A percentile compares a stretch with the other conserved stretches of the same genome.
These are phyloP conservation scores for Serpula lacrymans DNA, from an alignment of 768 basidiomycete species.

Conservation along the genomic window DNA sequence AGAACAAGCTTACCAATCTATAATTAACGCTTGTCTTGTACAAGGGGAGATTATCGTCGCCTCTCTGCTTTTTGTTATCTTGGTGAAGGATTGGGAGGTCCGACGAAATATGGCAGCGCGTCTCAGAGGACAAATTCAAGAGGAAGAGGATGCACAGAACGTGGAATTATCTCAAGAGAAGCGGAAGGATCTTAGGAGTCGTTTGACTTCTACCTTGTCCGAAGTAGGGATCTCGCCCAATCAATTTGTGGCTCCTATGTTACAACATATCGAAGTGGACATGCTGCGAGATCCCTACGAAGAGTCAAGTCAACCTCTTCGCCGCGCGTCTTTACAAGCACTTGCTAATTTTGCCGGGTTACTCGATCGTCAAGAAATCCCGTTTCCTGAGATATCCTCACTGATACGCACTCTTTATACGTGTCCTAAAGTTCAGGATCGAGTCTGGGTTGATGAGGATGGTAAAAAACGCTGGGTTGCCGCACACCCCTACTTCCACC, in stretches of 20 bases:
- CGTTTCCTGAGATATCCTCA: slow-evolving; percentile 39
- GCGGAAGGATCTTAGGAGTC: slow-evolving; percentile 12
- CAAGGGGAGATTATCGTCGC: slow-evolving; percentile 82
- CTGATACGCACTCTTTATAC: slow-evolving; percentile 47
- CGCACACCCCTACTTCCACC: slow-evolving; percentile 48
- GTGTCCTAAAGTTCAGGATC: slow-evolving; percentile 37
- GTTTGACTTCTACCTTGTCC: slow-evolving; percentile 14
- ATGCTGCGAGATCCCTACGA: slow-evolving; percentile 24
- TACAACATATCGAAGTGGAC: slow-evolving; percentile 22
- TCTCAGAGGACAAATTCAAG: slow-evolving; percentile 16
- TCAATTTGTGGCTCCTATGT: slow-evolving; percentile 31
- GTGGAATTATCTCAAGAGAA: slow-evolving; percentile 11
- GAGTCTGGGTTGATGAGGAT: slow-evolving; percentile 35
- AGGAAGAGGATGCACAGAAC: slow-evolving; percentile 12
- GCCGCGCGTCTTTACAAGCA: slow-evolving; percentile 49
- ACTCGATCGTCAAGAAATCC: slow-evolving; percentile 48
- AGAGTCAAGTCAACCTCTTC: slow-evolving; percentile 14
- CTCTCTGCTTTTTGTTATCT: slow-evolving; percentile 61
- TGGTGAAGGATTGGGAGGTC: slow-evolving; percentile 62
- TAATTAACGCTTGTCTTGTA: slow-evolving; percentile 63
- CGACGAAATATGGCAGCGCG: slow-evolving; percentile 28
- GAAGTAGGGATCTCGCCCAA: too few relatives aligned
- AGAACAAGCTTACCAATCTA: slow-evolving; percentile 54
- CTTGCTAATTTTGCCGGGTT: slow-evolving; percentile 55
- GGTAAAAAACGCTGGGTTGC: slow-evolving; percentile 25